These are phyloP conservation scores for Penicillium angulare DNA, from an alignment of 495 filamentous ascomycete genomes.

Conservation along the genomic window DNA sequence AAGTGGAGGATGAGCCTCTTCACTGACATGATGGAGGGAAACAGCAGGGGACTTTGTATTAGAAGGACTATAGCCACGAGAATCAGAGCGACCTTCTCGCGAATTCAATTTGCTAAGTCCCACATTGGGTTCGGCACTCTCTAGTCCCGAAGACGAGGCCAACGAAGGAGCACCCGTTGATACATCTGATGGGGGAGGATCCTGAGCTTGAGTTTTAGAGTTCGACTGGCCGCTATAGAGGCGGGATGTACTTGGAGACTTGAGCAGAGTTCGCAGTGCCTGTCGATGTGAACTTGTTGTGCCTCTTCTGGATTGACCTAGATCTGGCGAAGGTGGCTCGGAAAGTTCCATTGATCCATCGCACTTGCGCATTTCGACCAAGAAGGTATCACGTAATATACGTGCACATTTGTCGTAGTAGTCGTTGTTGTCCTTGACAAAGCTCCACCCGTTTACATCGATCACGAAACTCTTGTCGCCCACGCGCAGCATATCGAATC, in stretches of 20 bases:
- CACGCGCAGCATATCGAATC: slow-evolving; percentile 90
- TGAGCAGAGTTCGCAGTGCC: slow-evolving; percentile 55
- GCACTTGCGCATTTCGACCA: slow-evolving; percentile 64
- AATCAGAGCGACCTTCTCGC: slow-evolving; percentile 24
- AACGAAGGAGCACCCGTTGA: slow-evolving; percentile 42
- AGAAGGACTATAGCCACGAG: slow-evolving; percentile 26
- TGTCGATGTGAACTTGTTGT: slow-evolving; percentile 37
- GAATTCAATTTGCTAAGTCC: slow-evolving; percentile 17
- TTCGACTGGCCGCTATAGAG: slow-evolving; percentile 49
- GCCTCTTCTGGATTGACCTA: slow-evolving; percentile 32
- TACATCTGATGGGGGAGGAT: slow-evolving; percentile 40
- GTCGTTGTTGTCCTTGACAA: slow-evolving; percentile 98
- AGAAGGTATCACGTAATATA: slow-evolving; percentile 83
- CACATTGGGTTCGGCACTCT: slow-evolving; percentile 26
- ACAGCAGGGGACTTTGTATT: slow-evolving; percentile 32
- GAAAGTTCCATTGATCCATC: slow-evolving; percentile 39
- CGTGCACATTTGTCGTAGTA: slow-evolving; percentile 91
- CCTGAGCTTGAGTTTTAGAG: slow-evolving; percentile 32
- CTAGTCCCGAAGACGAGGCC: slow-evolving; percentile 50
- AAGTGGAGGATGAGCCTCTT: slow-evolving; percentile 53
- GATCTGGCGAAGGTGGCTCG: slow-evolving; percentile 32
- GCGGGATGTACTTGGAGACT: slow-evolving; percentile 64
- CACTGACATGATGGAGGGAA: slow-evolving; percentile 26
- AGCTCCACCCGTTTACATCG: slow-evolving; percentile 99
- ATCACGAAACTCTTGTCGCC: slow-evolving; percentile 93